Percentiles rank a stretch among this genome's conserved stretches.
These are phyloP conservation scores for Marchantia polymorpha DNA, from an alignment of 225 moss, liverwort and hornwort species.

Conservation along the genomic window DNA sequence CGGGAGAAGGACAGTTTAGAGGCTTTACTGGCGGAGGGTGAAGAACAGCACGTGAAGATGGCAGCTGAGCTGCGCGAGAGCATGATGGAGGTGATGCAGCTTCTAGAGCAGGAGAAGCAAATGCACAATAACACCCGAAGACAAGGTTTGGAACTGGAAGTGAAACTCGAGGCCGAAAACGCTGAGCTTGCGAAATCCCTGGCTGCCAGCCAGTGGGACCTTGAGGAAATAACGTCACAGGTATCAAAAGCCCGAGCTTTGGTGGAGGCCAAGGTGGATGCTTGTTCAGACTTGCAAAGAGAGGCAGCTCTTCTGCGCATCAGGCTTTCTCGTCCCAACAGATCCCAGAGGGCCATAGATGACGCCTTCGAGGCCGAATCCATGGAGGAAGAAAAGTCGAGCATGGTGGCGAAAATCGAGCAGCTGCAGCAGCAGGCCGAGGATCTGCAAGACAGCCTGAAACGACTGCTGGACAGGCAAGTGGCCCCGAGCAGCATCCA, in stretches of 20 bases:
- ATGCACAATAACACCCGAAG: slow-evolving; percentile 56
- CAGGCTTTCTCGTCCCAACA: slow-evolving; percentile 56
- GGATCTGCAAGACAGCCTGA: slow-evolving; percentile 68
- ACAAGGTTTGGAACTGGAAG: slow-evolving; percentile 67
- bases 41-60: slow-evolving; percentile 76
- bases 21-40: slow-evolving; percentile 60
- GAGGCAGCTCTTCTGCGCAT: slow-evolving; percentile 52
- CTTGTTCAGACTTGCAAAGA: slow-evolving; percentile 69
- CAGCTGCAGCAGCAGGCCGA: slow-evolving; percentile 59
- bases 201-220: slow-evolving; percentile 69
- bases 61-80: slow-evolving; percentile 67
- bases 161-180: slow-evolving; percentile 74
- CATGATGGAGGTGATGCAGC: slow-evolving; percentile 70
- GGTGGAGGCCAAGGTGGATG: slow-evolving; percentile 65
- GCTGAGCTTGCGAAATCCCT: slow-evolving; percentile 71
- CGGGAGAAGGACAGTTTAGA: slow-evolving; percentile 64
- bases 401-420: slow-evolving; percentile 60
- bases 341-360: slow-evolving; percentile 35
- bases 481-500: slow-evolving; percentile 65
- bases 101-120: slow-evolving; percentile 73
- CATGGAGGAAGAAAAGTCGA: slow-evolving; percentile 61
- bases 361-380: slow-evolving; percentile 20
- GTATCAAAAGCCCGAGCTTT: slow-evolving; percentile 57
- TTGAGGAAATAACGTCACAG: slow-evolving; percentile 64
- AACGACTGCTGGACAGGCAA: slow-evolving; percentile 59